Conservation (phyloP, 2,329 filamentous ascomycete species). For the Alternaria hordeiaustralica region DNA sequence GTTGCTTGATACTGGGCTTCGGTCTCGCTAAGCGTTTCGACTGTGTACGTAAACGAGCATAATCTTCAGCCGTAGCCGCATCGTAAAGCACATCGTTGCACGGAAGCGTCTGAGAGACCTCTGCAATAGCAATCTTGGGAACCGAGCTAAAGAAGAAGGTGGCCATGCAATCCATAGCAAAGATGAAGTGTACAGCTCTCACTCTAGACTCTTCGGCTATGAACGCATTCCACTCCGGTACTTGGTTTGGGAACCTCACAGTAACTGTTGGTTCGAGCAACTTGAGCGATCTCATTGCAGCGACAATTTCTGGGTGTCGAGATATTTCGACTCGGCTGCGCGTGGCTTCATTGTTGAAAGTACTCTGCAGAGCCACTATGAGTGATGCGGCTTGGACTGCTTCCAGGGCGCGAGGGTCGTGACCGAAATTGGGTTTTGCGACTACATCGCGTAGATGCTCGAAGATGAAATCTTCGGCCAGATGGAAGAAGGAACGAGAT, state of each 20-base stretch:
- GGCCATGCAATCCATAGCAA: slow-evolving; percentile 8
- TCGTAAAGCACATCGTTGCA: slow-evolving; percentile 19
- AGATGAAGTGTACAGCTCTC: slow-evolving; percentile 1
- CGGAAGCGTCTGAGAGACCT: slow-evolving; percentile 14
- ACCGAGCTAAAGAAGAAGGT: slow-evolving; percentile 19
- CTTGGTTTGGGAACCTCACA: background rate
- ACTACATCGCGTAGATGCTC: background rate
- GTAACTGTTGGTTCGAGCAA: background rate
- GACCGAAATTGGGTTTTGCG: background rate
- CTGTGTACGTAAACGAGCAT: background rate
- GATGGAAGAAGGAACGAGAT: slow-evolving; percentile 13
- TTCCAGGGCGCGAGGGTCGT: background rate
- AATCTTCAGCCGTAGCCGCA: slow-evolving; percentile 8
- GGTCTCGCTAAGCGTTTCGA: background rate
- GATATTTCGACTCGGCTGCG: slow-evolving; percentile 9
- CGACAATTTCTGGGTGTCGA: slow-evolving; percentile 11
- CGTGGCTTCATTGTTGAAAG: slow-evolving; percentile 9
- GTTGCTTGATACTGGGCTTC: slow-evolving; percentile 1
- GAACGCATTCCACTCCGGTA: slow-evolving; percentile 10
- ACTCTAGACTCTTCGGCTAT: slow-evolving; percentile 16
- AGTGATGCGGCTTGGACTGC: slow-evolving; percentile 18
- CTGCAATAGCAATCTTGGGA: slow-evolving; percentile 12
- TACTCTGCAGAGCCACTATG: slow-evolving; percentile 10
- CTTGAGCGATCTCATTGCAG: slow-evolving; percentile 9
- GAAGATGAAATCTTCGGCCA: slow-evolving; percentile 22